Base-by-base conservation (phyloP, 495 filamentous ascomycete genomes). In the Talaromyces nanjingensis region DNA sequence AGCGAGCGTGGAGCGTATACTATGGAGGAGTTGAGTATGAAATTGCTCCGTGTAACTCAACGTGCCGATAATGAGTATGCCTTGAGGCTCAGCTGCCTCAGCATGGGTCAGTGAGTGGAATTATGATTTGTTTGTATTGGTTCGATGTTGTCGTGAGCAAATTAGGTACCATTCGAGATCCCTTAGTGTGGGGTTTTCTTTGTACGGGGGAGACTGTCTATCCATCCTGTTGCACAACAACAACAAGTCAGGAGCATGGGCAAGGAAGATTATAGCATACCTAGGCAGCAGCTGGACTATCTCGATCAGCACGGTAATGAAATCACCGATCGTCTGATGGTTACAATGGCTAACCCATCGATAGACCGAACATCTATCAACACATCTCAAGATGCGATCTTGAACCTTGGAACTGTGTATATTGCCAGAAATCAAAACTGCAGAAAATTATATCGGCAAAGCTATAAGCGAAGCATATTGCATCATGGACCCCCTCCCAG, bases 401-500 rank as follows among this genome's bases (percentile, higher is more conserved):
- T 24, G 22, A 24, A 24, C 22, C 22, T 24, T 24, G 22, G 22
- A 24, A 24, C 22, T 24, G 22, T 24, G n/a, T n/a, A n/a, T n/a
- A n/a, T 45, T 4, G 39, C 12, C 16, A 45, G 39, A 45, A n/a
- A 45, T 3, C 0, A 45, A 6, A 45, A 45, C 0, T 2, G 4
- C 6, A 3, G 42, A 12, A 1, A 20, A 18, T 4, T 22, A 49
- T 49, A 45, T 4, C n/a, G 4, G 37, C 18, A 22, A n/a, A 9
- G 18, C 37, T 49, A 22, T 8, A 49, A 49, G 5, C 22, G 1
- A 29, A 31, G 11, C 3, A n/a, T 27, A 49, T 22, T 34, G 29
- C 27, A 59, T 8, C 2, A 61, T 61, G 59, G 25, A 24, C 37
- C 72, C 59, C 67, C 58, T 70, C 11, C 67, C 76, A 2, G 77